These are phyloP conservation scores for Nitzschia sp. DNA, from an alignment of 108 stramenopile species.

Conservation along the genomic window DNA sequence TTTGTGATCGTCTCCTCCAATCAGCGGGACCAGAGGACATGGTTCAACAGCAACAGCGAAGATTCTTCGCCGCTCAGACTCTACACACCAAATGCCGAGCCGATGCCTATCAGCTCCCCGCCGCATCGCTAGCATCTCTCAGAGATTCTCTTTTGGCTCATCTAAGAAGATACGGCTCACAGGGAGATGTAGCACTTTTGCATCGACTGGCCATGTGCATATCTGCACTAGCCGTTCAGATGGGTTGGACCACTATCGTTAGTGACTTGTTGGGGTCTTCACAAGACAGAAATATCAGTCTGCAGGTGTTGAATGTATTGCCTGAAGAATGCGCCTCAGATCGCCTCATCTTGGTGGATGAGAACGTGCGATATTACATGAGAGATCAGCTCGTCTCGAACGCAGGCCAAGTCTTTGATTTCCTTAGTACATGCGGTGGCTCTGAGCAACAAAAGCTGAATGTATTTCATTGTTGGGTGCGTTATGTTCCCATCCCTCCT, in stretches of 20 bases:
- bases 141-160: conserved; percentile 67
- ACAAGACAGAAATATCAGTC: conserved; percentile 34
- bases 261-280: conserved; percentile 43
- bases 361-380: conserved; percentile 54
- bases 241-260: conserved; percentile 65
- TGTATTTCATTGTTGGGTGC: conserved; percentile 69
- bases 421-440: conserved; percentile 29
- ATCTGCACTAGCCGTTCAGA: conserved; percentile 78
- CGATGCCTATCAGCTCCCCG: conserved; percentile 53
- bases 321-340: conserved; percentile 81
- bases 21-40: conserved; percentile 16
- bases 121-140: conserved; percentile 50
- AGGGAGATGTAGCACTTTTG: conserved; percentile 47
- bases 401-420: conserved; percentile 46
- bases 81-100: conserved; percentile 75
- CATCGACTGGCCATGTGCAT: conserved; percentile 75
- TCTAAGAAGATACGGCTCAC: conserved; percentile 40
- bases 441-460: conserved; percentile 38
- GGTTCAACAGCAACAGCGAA: conserved; percentile 53
- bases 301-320: conserved; percentile 61
- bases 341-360: conserved; percentile 59
- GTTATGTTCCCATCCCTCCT: conserved; percentile 68
- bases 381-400: conserved; percentile 51
- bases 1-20: conserved; percentile 72
- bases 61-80: conserved; percentile 88